phyloP scores from a whole-genome alignment of 768 basidiomycete species.

The Leucocoprinus sp. region DNA sequence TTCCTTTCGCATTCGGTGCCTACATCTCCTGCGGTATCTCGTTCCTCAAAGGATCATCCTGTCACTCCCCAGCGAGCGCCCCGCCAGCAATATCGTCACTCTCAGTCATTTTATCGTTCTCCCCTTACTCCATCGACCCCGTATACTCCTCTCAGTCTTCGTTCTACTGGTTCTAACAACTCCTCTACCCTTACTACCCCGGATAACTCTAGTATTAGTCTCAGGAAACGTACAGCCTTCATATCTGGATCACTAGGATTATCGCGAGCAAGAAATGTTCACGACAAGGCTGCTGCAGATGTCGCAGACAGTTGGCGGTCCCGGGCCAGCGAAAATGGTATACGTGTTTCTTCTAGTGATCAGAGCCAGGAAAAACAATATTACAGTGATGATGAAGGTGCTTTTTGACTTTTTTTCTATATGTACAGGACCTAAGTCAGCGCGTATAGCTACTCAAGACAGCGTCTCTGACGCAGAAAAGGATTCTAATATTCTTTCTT shows the following conservation, averaged over 20 bases:
- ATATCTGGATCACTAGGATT: conserved; percentile 36
- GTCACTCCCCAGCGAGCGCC: conserved; percentile 60
- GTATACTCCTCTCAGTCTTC: conserved; percentile 63
- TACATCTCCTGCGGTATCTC: conserved; percentile 37
- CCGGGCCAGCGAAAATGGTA: conserved; percentile 63
- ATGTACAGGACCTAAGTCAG: conserved; percentile 20
- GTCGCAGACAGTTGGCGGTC: conserved; percentile 66
- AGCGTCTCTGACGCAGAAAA: conserved; percentile 40
- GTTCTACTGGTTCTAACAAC: conserved; percentile 48
- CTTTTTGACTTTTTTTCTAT: conserved; percentile 14
- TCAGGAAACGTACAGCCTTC: conserved; percentile 32
- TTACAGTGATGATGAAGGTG: conserved; percentile 39
- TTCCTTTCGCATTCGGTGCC: conserved; percentile 33
- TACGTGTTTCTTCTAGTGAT: conserved; percentile 46
- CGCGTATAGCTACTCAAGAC: conserved; percentile 46
- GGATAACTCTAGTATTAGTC: conserved; percentile 30
- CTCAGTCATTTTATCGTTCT: conserved; percentile 43
- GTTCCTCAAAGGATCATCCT: conserved; percentile 36
- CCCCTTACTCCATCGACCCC: conserved; percentile 60
- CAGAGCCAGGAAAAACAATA: conserved; percentile 41
- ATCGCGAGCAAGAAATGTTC: conserved; percentile 14
- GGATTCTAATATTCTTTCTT: conserved; percentile 36
- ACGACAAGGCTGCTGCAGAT: conserved; percentile 47
- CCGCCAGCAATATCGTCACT: conserved; percentile 37
- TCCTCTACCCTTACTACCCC: conserved; percentile 56